These are phyloP conservation scores for Isatis tinctoria DNA, from an alignment of 345 rosid species.

Conservation along the genomic window DNA sequence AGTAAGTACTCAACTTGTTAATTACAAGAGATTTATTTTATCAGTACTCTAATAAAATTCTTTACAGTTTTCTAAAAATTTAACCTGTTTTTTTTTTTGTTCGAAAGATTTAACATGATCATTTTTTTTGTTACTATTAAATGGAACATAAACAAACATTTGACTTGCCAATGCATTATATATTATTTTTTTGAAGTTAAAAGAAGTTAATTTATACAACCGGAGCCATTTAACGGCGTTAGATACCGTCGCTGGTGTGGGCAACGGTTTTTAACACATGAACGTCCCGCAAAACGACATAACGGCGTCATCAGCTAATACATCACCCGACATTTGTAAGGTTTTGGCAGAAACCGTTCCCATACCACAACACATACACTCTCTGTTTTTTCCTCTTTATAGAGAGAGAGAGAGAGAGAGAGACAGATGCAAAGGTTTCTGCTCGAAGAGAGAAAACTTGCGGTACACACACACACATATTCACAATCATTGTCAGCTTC, in stretches of 20 bases:
- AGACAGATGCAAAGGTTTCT: neutral
- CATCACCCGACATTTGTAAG: constrained; percentile 25
- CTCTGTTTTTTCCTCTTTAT: constrained; percentile 1
- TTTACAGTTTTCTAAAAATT: neutral
- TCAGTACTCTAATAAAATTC: neutral
- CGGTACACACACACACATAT: neutral
- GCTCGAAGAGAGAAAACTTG: constrained; percentile 10
- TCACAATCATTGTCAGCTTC: constrained; percentile 13
- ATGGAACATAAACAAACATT: constrained; percentile 8
- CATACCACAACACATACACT: constrained; percentile 5
- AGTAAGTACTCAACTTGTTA: neutral
- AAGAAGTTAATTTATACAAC: neutral
- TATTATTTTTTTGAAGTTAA: neutral
- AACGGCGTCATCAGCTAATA: constrained; percentile 24
- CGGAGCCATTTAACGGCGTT: constrained; percentile 16
- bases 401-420: neutral
- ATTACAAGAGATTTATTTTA: neutral
- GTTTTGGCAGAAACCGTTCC: constrained; percentile 13
- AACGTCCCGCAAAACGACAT: constrained; percentile 29
- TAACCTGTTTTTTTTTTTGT: neutral
- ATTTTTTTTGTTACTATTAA: neutral
- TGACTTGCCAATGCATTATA: neutral
- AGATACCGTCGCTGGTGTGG: constrained; percentile 9
- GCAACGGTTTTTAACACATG: neutral
- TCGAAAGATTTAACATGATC: neutral